A percentile compares a stretch with the other conserved stretches of the same genome.
Conservation (phyloP, 2,329 filamentous ascomycete genomes). For the Colletotrichum sidae region DNA sequence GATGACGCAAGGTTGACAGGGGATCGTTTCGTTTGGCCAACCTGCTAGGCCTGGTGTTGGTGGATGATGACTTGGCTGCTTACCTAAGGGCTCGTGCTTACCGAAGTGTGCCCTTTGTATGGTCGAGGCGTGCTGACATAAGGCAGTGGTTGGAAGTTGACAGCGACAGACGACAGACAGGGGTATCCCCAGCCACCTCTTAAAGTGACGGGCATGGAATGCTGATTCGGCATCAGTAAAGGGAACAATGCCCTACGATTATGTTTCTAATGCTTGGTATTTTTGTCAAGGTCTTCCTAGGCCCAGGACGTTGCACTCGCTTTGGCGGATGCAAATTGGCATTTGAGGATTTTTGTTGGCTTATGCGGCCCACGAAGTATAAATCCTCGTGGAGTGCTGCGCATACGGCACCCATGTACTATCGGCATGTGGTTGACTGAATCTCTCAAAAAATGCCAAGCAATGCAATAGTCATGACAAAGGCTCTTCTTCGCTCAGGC, state of each 20-base stretch:
- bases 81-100: not conserved
- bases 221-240: not conserved
- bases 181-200: slow-evolving; percentile 9
- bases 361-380: too few relatives aligned
- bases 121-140: not conserved
- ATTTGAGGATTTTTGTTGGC: too few relatives aligned
- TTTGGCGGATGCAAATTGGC: too few relatives aligned
- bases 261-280: not conserved
- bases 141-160: not conserved
- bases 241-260: not conserved
- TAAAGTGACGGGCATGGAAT: not conserved
- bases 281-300: too few relatives aligned
- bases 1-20: slow-evolving; percentile 9
- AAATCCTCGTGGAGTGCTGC: too few relatives aligned
- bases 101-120: too few relatives aligned
- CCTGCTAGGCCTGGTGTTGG: slow-evolving; percentile 1
- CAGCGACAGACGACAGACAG: slow-evolving; percentile 8
- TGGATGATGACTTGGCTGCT: not conserved
- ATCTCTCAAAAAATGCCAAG: too few relatives aligned
- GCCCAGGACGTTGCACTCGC: too few relatives aligned
- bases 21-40: slow-evolving; percentile 1
- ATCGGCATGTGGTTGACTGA: too few relatives aligned
- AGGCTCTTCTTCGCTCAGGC: too few relatives aligned
- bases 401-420: too few relatives aligned
- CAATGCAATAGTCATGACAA: too few relatives aligned